A percentile compares a stretch with the other conserved stretches of the same genome.
These are phyloP conservation scores for Ilyonectria destructans DNA, from an alignment of 2,329 filamentous ascomycete species.

Conservation along the genomic window DNA sequence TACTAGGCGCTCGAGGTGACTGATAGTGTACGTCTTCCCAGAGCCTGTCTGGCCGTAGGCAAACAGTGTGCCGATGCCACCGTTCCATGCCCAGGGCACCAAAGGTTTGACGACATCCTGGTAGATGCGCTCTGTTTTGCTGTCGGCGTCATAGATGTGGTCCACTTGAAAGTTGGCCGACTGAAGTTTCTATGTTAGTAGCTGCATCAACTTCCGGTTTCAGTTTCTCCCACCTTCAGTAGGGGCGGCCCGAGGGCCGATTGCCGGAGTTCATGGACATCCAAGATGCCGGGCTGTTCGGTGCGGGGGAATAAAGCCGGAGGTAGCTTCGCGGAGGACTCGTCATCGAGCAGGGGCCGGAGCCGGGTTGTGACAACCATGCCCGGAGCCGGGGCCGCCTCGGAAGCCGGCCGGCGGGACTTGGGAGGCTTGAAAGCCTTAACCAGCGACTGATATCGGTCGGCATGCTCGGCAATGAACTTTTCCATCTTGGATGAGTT, in stretches of 20 bases:
- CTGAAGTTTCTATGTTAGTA: slow-evolving; percentile 36
- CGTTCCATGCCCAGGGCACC: slow-evolving; percentile 63
- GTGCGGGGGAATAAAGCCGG: slow-evolving; percentile 48
- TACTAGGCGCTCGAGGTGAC: slow-evolving; percentile 59
- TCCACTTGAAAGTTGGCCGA: slow-evolving; percentile 57
- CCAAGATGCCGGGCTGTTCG: slow-evolving; percentile 45
- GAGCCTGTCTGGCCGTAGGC: slow-evolving; percentile 67
- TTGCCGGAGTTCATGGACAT: slow-evolving; percentile 57
- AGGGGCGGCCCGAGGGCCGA: slow-evolving; percentile 51
- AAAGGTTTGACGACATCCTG: slow-evolving; percentile 58
- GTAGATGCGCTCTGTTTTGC: slow-evolving; percentile 60
- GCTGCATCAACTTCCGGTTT: not conserved
- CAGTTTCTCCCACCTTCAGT: slow-evolving; percentile 48
- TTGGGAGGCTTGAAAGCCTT: not conserved
- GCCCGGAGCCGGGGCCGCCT: slow-evolving; percentile 38
- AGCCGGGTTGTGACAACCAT: slow-evolving; percentile 57
- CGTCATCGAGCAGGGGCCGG: slow-evolving; percentile 56
- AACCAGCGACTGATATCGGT: not conserved
- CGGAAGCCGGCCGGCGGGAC: slow-evolving; percentile 39
- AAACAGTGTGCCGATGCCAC: slow-evolving; percentile 65
- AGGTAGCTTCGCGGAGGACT: slow-evolving; percentile 51
- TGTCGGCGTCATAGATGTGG: slow-evolving; percentile 53
- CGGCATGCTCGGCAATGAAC: not conserved
- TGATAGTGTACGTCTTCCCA: slow-evolving; percentile 65
- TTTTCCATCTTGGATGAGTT: not conserved